phyloP scores from a whole-genome alignment of 495 filamentous ascomycete genomes.

The Hypoxylon lenormandii region DNA sequence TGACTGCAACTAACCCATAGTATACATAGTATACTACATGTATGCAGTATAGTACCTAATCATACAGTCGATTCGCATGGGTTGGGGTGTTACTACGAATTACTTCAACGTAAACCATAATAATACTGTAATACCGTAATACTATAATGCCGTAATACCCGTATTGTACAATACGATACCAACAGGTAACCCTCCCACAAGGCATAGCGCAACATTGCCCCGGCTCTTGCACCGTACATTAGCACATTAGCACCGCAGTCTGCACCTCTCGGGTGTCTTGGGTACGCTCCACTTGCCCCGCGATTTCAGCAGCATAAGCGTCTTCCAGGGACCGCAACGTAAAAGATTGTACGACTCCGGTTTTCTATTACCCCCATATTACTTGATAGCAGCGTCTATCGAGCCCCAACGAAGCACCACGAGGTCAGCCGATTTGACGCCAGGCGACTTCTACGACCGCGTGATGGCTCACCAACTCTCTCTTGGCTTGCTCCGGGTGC shows the following conservation, averaged over 20 bases:
- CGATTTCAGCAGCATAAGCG: constrained; percentile 39
- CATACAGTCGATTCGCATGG: neutral
- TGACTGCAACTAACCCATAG: no score
- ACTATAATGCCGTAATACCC: constrained; percentile 3
- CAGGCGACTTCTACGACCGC: constrained; percentile 44
- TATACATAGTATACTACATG: neutral
- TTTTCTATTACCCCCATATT: constrained; percentile 56
- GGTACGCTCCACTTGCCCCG: constrained; percentile 40
- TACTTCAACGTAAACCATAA: constrained; percentile 18
- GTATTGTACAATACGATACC: no score
- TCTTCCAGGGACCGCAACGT: constrained; percentile 43
- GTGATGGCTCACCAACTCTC: constrained; percentile 46
- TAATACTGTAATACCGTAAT: constrained; percentile 17
- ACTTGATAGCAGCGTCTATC: constrained; percentile 50
- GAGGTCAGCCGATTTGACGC: constrained; percentile 51
- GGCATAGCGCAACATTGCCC: constrained; percentile 35
- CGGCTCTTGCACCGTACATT: constrained; percentile 17
- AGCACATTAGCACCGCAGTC: neutral
- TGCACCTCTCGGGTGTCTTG: constrained; percentile 47
- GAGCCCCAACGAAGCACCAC: constrained; percentile 45
- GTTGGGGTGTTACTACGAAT: neutral
- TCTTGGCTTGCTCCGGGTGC: constrained; percentile 36
- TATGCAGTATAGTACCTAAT: neutral
- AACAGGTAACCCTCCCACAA: constrained; percentile 1
- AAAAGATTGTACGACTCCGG: constrained; percentile 38